A percentile compares a stretch with the other conserved stretches of the same genome.
Evolutionary conservation across 2,329 filamentous ascomycete genomes (phyloP).

Genomic region (Colletotrichum tropicale): DNA sequence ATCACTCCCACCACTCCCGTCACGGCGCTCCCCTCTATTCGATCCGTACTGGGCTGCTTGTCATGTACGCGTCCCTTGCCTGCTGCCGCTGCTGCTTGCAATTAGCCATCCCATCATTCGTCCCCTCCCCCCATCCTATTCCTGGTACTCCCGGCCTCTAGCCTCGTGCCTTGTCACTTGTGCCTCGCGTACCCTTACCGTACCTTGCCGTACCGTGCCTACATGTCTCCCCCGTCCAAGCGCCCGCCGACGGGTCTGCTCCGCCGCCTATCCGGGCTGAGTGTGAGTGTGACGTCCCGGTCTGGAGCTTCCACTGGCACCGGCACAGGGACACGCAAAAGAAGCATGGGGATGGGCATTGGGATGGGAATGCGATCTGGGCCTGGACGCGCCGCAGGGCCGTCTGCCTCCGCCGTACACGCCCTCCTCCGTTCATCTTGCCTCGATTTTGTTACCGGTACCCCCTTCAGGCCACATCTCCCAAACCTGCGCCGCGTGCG

Average conservation of each 20-base stretch:
- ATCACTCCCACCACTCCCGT: neutral
- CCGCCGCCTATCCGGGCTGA: constrained; percentile 17
- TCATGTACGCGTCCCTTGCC: constrained; percentile 14
- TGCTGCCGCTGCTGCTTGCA: constrained; percentile 7
- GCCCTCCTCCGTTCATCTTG: constrained; percentile 23
- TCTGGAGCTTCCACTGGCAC: constrained; percentile 5
- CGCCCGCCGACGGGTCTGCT: constrained; percentile 30
- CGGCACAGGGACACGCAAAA: neutral
- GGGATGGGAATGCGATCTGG: neutral
- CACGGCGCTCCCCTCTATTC: neutral
- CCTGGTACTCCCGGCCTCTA: neutral
- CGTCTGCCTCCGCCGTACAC: constrained; percentile 27
- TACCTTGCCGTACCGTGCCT: neutral
- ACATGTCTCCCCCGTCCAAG: constrained; percentile 33
- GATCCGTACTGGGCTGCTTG: neutral
- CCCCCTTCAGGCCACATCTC: constrained; percentile 33
- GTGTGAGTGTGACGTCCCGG: constrained; percentile 19
- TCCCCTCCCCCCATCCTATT: neutral
- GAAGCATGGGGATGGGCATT: neutral
- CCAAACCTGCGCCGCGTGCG: constrained; percentile 20
- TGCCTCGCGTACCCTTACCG: neutral
- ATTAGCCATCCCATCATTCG: constrained; percentile 17
- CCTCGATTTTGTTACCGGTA: constrained; percentile 10
- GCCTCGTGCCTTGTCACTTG: neutral
- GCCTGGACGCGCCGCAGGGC: neutral